Percentiles rank a stretch among this genome's conserved stretches.
Conservation (phyloP, 768 basidiomycete species). For the Russula foetens region DNA sequence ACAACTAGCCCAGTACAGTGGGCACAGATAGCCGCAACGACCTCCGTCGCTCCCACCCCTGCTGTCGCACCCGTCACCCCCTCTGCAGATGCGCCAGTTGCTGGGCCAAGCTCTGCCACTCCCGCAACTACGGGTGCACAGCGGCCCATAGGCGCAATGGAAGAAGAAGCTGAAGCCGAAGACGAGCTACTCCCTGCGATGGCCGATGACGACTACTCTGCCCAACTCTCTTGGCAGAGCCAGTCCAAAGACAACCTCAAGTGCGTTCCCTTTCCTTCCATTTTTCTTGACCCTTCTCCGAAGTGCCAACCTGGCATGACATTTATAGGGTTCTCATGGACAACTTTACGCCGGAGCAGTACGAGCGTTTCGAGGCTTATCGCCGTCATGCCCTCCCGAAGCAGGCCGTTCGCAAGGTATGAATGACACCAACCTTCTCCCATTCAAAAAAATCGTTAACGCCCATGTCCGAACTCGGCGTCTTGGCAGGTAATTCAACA, state of each 20-base stretch:
- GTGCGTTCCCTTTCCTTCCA: constrained; percentile 32
- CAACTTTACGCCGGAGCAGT: constrained; percentile 75
- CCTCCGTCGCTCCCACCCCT: background rate
- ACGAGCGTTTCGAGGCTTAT: constrained; percentile 86
- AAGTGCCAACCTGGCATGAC: background rate
- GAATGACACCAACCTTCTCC: constrained; percentile 13
- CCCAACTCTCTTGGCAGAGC: constrained; percentile 75
- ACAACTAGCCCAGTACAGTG: constrained; percentile 3
- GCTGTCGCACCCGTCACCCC: background rate
- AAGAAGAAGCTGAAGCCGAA: constrained; percentile 54
- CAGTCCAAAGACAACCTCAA: constrained; percentile 85
- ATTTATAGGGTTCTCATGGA: constrained; percentile 72
- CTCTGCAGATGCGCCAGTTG: background rate
- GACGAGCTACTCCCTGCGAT: constrained; percentile 76
- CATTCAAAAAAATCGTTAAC: background rate
- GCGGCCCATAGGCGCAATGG: constrained; percentile 19
- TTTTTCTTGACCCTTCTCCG: background rate
- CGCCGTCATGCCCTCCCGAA: constrained; percentile 77
- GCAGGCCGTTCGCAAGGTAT: constrained; percentile 71
- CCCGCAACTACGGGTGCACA: constrained; percentile 5
- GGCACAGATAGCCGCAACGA: constrained; percentile 1
- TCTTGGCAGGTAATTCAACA: constrained; percentile 70
- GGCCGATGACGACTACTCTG: constrained; percentile 86
- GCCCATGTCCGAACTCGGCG: constrained; percentile 3
- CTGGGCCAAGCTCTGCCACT: background rate